Evolutionary conservation across 108 stramenopile species (phyloP), one percentile per base, ranked within the genome.

Genomic region (Skeletonema grethae): DNA sequence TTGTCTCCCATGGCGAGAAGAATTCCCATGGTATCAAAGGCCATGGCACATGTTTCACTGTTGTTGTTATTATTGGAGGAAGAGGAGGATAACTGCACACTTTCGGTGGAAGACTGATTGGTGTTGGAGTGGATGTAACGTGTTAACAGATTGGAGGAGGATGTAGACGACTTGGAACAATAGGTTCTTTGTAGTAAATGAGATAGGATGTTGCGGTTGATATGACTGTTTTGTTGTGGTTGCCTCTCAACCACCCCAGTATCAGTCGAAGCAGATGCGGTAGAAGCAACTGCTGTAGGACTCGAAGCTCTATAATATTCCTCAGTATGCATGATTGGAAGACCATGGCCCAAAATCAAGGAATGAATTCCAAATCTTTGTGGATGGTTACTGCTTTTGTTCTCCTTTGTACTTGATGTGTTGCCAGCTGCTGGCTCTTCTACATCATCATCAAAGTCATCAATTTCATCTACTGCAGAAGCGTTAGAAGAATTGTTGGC

Each of bases 1-100:
- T 69, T 64, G 36, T 79, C 77, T 30, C 76, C 77, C 16, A 72
- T 79, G 7, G 77, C 82, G 0, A 83, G 48, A 0, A 83, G 58
- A 6, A 82, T 36, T 2, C 80, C 80, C 39, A 72, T 60, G 24
- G 29, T 55, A 66, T 82, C 80, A 76, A 82, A 82, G 11, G 74
- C 70, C 69, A 80, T 70, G 36, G 68, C 28, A 3, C 39, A 63
- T 18, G 75, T 41, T 43, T 80, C 79, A 12, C 76, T 63, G 9
- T n/a, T 29, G 25, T 29, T 70, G 9, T n/a, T 29, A 10, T 29
- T 70, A 28, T 36, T 76, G 9, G 16, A 30, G 12, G 57, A 50
- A 2, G 64, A 15, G 15, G 58, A 1, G 22, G 67, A 31, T 31
- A 77, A 57, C 18, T 65, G 32, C 70, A 63, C 25, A 35, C 1